A percentile compares a stretch with the other conserved stretches of the same genome.
Conservation (phyloP, 768 basidiomycete species). For the Hemileccinum impolitum region DNA sequence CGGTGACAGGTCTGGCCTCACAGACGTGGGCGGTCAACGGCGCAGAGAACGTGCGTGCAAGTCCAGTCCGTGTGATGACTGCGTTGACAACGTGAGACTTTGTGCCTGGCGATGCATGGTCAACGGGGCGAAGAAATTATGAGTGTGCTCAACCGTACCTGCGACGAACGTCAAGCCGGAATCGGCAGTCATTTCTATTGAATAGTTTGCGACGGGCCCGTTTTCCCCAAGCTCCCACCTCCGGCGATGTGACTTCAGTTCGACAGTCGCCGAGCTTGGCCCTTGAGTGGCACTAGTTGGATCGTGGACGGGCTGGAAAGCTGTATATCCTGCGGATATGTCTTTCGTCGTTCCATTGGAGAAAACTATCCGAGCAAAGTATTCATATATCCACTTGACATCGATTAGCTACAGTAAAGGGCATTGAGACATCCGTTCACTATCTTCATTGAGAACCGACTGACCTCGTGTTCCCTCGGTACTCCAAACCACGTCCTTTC, state of each 20-base stretch:
- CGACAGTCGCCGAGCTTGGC: not conserved
- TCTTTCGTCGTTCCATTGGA: conserved; percentile 14
- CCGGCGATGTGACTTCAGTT: not conserved
- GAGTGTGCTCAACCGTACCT: not conserved
- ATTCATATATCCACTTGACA: conserved; percentile 18
- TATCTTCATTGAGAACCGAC: not conserved
- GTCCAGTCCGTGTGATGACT: conserved; percentile 13
- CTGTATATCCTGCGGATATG: conserved; percentile 15
- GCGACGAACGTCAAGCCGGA: not conserved
- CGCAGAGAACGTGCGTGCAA: conserved; percentile 5
- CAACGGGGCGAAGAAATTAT: not conserved
- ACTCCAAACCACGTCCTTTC: not conserved
- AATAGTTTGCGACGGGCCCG: not conserved
- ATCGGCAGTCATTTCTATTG: not conserved
- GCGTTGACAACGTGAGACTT: not conserved
- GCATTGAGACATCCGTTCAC: not conserved
- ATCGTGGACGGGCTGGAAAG: conserved; percentile 12
- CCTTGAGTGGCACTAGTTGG: not conserved
- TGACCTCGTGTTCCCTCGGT: not conserved
- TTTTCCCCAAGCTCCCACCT: not conserved
- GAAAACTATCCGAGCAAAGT: conserved; percentile 13
- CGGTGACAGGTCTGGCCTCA: not conserved
- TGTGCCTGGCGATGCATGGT: not conserved
- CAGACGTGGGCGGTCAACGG: not conserved
- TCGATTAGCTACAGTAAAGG: not conserved